phyloP scores from a whole-genome alignment of 2,329 filamentous ascomycete genomes.

The Aspergillus sp. region DNA sequence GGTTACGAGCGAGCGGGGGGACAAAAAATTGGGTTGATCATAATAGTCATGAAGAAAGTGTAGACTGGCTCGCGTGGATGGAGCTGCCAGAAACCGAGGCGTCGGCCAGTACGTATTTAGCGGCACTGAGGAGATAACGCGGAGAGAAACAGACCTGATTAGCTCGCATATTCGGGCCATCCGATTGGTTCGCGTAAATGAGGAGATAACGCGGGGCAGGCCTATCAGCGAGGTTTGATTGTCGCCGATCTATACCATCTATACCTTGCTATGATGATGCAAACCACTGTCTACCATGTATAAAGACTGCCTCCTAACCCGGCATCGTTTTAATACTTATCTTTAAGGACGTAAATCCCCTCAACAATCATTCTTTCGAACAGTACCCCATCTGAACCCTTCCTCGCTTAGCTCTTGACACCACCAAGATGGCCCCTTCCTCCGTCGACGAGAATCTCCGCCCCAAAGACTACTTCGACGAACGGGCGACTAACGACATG shows the following conservation, averaged over 20 bases:
- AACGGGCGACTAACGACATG: not conserved
- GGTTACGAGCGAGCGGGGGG: not conserved
- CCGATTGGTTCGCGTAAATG: not conserved
- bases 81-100: no score
- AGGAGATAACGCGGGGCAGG: not conserved
- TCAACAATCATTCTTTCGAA: not conserved
- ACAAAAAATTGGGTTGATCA: not conserved
- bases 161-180: not conserved
- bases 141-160: no score
- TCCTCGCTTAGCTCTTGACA: not conserved
- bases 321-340: no score
- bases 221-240: not conserved
- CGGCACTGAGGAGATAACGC: no score
- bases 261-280: no score
- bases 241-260: no score
- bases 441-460: not conserved
- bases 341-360: no score
- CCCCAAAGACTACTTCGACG: not conserved
- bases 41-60: not conserved
- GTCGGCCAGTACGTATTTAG: no score
- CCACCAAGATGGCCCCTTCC: not conserved
- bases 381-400: not conserved
- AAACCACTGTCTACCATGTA: no score
- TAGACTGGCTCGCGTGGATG: no score
- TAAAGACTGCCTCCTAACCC: no score